A percentile compares a stretch with the other conserved stretches of the same genome.
Evolutionary conservation across 352 stramenopile genomes (phyloP).

Genomic region (Thraustochytrium striatum): DNA sequence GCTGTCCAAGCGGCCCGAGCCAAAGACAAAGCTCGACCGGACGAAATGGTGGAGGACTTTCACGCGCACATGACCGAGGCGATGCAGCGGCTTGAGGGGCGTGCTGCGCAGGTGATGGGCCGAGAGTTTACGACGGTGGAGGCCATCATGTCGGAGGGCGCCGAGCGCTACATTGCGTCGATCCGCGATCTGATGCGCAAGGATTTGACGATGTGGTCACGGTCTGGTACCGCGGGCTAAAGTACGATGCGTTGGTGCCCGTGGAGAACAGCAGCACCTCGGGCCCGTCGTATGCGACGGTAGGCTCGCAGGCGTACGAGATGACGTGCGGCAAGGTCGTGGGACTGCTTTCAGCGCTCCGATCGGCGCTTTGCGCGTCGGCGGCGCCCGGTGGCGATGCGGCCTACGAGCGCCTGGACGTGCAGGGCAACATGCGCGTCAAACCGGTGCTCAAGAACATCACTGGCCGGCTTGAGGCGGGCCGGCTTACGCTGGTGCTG

Average conservation of each 20-base stretch:
- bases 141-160: not conserved
- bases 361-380: too few species aligned
- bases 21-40: not conserved
- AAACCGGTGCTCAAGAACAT: slow-evolving; percentile 23
- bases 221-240: not conserved
- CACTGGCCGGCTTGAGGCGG: slow-evolving; percentile 21
- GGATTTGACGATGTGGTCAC: not conserved
- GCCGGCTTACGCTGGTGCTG: slow-evolving; percentile 34
- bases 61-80: slow-evolving; percentile 60
- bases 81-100: slow-evolving; percentile 60
- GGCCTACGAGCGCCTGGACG: too few species aligned
- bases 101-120: too few species aligned
- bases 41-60: too few species aligned
- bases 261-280: too few species aligned
- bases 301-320: too few species aligned
- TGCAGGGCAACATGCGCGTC: too few species aligned
- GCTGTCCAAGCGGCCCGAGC: not conserved
- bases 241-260: not conserved
- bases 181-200: not conserved
- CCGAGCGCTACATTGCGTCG: not conserved
- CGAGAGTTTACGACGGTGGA: not conserved
- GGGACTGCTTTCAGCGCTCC: too few species aligned
- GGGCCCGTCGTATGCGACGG: too few species aligned
- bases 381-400: too few species aligned
- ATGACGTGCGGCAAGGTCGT: too few species aligned